Conservation (phyloP, 495 filamentous ascomycete genomes). For the Staphylotrichum tortipilum region DNA sequence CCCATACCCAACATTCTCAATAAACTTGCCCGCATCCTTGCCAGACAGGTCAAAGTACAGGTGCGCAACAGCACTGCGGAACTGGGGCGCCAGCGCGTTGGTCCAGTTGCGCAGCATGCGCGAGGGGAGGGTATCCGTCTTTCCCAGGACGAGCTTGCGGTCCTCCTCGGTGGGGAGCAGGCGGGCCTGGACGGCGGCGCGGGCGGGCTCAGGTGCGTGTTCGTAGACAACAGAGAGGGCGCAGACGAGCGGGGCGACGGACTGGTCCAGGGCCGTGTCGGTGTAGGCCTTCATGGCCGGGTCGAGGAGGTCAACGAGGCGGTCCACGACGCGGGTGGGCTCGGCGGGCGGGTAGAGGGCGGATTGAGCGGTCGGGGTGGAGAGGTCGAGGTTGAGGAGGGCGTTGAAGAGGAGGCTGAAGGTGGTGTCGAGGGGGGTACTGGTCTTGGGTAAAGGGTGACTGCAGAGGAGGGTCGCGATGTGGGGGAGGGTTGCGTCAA, state of each 20-base stretch:
- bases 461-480: slow-evolving; percentile 63
- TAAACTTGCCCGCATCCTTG: slow-evolving; percentile 60
- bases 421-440: slow-evolving; percentile 36
- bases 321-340: slow-evolving; percentile 53
- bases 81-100: slow-evolving; percentile 55
- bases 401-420: slow-evolving; percentile 64
- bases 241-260: slow-evolving; percentile 60
- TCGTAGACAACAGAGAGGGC: slow-evolving; percentile 65
- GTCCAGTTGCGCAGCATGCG: slow-evolving; percentile 73
- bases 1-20: slow-evolving; percentile 81
- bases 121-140: slow-evolving; percentile 63
- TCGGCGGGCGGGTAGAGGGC: slow-evolving; percentile 60
- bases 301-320: slow-evolving; percentile 66
- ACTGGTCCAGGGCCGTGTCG: slow-evolving; percentile 59
- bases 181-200: slow-evolving; percentile 51
- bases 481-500: slow-evolving; percentile 58
- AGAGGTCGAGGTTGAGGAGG: slow-evolving; percentile 67
- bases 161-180: slow-evolving; percentile 76
- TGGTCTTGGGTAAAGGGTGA: slow-evolving; percentile 22
- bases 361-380: slow-evolving; percentile 25
- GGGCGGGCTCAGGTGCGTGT: slow-evolving; percentile 38
- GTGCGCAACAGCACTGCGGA: slow-evolving; percentile 66
- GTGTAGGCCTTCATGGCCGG: slow-evolving; percentile 50
- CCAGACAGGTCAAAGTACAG: slow-evolving; percentile 82
- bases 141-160: slow-evolving; percentile 68